Base-by-base conservation (phyloP, 805 yeast species). In the Kodamaea nitidulidarum region DNA sequence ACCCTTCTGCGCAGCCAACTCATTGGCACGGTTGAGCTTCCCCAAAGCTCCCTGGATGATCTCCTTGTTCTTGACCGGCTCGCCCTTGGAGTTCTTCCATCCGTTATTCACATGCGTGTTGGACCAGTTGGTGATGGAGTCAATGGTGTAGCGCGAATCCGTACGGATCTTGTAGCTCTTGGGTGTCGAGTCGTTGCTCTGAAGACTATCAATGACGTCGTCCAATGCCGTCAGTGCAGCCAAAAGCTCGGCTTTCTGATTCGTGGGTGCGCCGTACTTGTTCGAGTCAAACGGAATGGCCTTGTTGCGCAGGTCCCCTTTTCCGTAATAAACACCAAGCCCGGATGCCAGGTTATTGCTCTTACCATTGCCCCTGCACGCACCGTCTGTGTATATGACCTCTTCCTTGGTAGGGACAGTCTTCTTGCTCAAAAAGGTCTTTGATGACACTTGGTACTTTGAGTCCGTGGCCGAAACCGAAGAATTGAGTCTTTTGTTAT, bases 231-330 rank as follows among this genome's bases (percentile, higher is more conserved):
- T 67, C 4, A 61, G 53, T 14, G 84, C 70, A 0, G 95, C 96
- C 10, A 64, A 56, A 8, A 88, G 70, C 58, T 90, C 97, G 1
- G 95, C 93, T 29, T 86, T 62, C 47, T 85, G 88, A 50, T 88
- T 88, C 1, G 95, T 86, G 24, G 81, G 88, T 25, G 31, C 45
- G 9, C 31, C 44, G 7, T 20, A 35, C 1, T 43, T 15, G 32
- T 2, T 28, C 57, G 2, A 65, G 70, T 17, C 22, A 16, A 87
- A 63, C 0, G 81, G 76, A 4, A 67, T 76, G 0, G 81, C 66
- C 7, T 68, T 61, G 54, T 84, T 84, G 32, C 83, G 58, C 2
- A 68, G 42, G 50, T 80, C 83, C 25, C 58, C 51, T 0, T 48
- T 61, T 0, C 88, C 90, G 55, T 73, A 86, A 55, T 64, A 87